Evolutionary conservation across 371 early-diverging fungal species (phyloP), one percentile per base, ranked within the genome.

Genomic region (Rhizopus arrhizus): DNA sequence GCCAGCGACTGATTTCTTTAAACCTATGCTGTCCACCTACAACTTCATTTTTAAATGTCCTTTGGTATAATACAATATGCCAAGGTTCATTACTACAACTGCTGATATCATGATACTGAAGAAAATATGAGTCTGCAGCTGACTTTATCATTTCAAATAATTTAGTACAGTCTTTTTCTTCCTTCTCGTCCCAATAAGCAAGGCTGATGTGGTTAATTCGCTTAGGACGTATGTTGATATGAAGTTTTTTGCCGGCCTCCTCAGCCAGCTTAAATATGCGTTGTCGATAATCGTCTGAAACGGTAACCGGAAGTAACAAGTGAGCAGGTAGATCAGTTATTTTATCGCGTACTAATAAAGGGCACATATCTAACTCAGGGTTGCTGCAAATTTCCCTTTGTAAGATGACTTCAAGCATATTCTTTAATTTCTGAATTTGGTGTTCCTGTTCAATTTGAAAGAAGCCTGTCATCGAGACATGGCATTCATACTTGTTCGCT

Each of bases 181-280:
- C 36, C 35, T 71, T 46, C 3, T 77, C 77, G 56, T 77, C 72
- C 72, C 72, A 74, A 43, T 77, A 77, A 1, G 74, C 77, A 5
- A 77, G 48, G 29, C 74, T 77, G 36, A 77, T 70, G 36, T 77
- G 77, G 34, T 77, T 66, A 13, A 72, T 66, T 31, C 49, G 49
- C 38, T 77, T 77, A 3, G 68, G 34, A 4, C 77, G 61, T 15
- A 76, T 31, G 6, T 15, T 40, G n/a, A 55, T 50, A 36, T 50
- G 29, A n/a, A 29, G 15, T 36, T 36, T 32, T 13, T 8, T 2
- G 5, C 40, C 11, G 28, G 40, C 54, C 43, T 36, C 12, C 5
- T 46, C 40, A 9, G 64, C 66, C 40, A 72, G 49, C 1, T 32
- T 38, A 4, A 43, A 3, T 45, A 72, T 59, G 5, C 58, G 11